Evolutionary conservation across 2,329 filamentous ascomycete species (phyloP).

Genomic region (Allantophomopsis cytisporea): DNA sequence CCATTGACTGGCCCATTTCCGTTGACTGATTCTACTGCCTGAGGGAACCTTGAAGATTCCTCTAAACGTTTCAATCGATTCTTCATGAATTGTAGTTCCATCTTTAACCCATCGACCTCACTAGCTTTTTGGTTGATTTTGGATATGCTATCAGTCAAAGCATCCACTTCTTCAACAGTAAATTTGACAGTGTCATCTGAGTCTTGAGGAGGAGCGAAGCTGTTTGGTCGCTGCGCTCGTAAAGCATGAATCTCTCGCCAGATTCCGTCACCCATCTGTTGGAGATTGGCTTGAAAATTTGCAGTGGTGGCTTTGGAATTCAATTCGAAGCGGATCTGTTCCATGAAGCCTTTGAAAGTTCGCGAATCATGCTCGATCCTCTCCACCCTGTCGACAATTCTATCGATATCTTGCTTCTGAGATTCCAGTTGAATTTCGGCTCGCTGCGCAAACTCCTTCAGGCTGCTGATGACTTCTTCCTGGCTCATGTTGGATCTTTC

Average conservation of each 20-base stretch:
- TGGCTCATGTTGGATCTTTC: background rate
- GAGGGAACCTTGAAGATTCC: background rate
- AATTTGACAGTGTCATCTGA: background rate
- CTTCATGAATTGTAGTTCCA: conserved; percentile 9
- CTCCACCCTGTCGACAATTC: conserved; percentile 11
- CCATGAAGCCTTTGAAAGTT: conserved; percentile 16
- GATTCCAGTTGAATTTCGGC: conserved; percentile 10
- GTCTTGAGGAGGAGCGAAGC: background rate
- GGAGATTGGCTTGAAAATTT: background rate
- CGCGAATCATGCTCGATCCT: conserved; percentile 15
- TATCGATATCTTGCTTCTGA: conserved; percentile 17
- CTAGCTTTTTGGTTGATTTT: conserved; percentile 10
- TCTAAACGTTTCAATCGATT: conserved; percentile 7
- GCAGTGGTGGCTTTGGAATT: conserved; percentile 3
- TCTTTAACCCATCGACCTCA: conserved; percentile 13
- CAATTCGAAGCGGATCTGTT: conserved; percentile 12
- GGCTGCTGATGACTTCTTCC: background rate
- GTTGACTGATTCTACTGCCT: too few relatives aligned
- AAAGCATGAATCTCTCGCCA: background rate
- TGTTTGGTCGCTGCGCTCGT: background rate
- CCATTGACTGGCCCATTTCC: too few relatives aligned
- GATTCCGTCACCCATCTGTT: background rate
- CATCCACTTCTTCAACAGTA: conserved; percentile 5
- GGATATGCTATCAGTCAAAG: conserved; percentile 8
- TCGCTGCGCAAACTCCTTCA: conserved; percentile 10